Percentiles rank a stretch among this genome's conserved stretches.
Conservation (phyloP, 768 basidiomycete genomes). For the Tylopilus subfusipes region DNA sequence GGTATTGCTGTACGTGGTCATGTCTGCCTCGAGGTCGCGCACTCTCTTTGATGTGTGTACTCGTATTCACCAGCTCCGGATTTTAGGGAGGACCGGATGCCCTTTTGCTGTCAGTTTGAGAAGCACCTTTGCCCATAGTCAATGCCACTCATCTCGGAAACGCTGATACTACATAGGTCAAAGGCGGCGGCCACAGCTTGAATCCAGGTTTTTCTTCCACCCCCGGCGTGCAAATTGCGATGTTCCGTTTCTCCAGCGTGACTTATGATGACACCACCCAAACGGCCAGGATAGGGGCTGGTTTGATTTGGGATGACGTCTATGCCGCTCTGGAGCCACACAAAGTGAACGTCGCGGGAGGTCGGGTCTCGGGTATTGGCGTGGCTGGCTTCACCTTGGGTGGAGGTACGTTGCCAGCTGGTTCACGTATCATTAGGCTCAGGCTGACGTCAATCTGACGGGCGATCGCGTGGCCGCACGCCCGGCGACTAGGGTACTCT, state of each 20-base stretch:
- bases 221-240: conserved; percentile 53
- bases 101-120: conserved; percentile 49
- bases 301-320: conserved; percentile 65
- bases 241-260: conserved; percentile 47
- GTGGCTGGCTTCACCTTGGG: conserved; percentile 58
- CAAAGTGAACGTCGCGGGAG: conserved; percentile 56
- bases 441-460: not conserved
- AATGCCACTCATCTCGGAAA: not conserved
- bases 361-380: conserved; percentile 54
- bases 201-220: conserved; percentile 62
- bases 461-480: conserved; percentile 6
- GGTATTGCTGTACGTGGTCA: conserved; percentile 40
- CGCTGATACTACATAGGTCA: conserved; percentile 40
- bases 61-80: conserved; percentile 38
- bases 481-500: conserved; percentile 48
- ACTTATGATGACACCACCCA: conserved; percentile 38
- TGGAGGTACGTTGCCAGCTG: conserved; percentile 42
- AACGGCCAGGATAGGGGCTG: conserved; percentile 39
- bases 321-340: conserved; percentile 50
- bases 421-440: not conserved
- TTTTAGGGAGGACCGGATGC: conserved; percentile 42
- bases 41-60: not conserved
- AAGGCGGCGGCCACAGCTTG: conserved; percentile 57
- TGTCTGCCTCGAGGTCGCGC: not conserved
- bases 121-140: not conserved